These are phyloP conservation scores for Aspergillus persii DNA, from an alignment of 2,329 filamentous ascomycete genomes.

Conservation along the genomic window DNA sequence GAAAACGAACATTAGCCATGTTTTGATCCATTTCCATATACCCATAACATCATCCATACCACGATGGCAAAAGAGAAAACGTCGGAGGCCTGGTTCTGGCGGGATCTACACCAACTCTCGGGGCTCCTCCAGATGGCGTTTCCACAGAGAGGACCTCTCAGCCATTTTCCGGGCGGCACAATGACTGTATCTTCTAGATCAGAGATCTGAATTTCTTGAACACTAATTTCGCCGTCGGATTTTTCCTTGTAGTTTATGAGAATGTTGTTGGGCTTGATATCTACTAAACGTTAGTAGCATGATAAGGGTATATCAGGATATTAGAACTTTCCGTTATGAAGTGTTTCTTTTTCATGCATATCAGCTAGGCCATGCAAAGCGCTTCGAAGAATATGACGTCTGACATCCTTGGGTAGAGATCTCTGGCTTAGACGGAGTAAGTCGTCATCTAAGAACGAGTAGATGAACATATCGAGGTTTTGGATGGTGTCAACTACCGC, in stretches of 20 bases:
- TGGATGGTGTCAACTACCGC: constrained; percentile 25
- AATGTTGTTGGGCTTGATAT: constrained; percentile 11
- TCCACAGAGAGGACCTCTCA: constrained; percentile 26
- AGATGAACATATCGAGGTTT: constrained; percentile 19
- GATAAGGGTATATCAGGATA: not conserved
- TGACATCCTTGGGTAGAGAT: constrained; percentile 9
- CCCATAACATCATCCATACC: constrained; percentile 12
- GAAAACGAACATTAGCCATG: not conserved
- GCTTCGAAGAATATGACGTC: not conserved
- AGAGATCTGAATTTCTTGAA: constrained; percentile 28
- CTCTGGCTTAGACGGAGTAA: constrained; percentile 17
- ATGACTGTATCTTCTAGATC: constrained; percentile 32
- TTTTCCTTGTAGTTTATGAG: constrained; percentile 1
- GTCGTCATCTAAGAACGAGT: constrained; percentile 17
- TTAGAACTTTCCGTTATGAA: constrained; percentile 28
- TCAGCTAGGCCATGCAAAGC: constrained; percentile 8
- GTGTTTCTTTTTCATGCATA: not conserved
- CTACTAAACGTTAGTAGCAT: constrained; percentile 1
- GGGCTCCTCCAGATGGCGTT: constrained; percentile 38
- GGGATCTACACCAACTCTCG: constrained; percentile 32
- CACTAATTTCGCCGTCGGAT: constrained; percentile 5
- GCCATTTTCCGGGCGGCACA: constrained; percentile 22
- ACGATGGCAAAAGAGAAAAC: constrained; percentile 37
- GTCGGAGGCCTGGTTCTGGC: constrained; percentile 32
- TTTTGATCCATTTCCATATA: not conserved